These are phyloP conservation scores for Manihot esculenta DNA, from an alignment of 441 rosid genomes.

Conservation along the genomic window DNA sequence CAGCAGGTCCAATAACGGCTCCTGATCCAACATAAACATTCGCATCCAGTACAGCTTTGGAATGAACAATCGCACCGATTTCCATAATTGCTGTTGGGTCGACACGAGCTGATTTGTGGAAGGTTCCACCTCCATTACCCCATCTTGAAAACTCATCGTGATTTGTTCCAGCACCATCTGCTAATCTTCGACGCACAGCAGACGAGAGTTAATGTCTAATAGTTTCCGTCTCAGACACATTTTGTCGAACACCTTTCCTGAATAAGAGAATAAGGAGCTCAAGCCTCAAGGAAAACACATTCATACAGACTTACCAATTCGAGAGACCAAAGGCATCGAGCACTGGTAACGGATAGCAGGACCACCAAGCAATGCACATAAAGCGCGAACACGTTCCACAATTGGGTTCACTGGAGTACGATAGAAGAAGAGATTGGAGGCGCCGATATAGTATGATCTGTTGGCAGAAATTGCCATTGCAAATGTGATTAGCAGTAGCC, in stretches of 20 bases:
- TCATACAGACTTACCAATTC: neutral
- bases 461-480: conserved; percentile 9
- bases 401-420: neutral
- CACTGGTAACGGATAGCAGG: neutral
- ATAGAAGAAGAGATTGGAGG: neutral
- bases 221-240: neutral
- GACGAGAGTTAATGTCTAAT: neutral
- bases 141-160: conserved; percentile 39
- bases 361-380: neutral
- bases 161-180: conserved; percentile 17
- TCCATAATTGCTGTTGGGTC: conserved; percentile 49
- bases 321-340: neutral
- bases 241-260: conserved; percentile 23
- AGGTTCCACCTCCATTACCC: conserved; percentile 57
- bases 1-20: conserved; percentile 58
- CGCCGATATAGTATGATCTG: neutral
- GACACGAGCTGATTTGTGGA: conserved; percentile 53
- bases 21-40: conserved; percentile 60
- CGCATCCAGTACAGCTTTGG: conserved; percentile 45
- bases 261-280: neutral
- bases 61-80: conserved; percentile 54
- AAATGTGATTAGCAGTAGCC: neutral
- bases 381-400: neutral
- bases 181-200: conserved; percentile 24
- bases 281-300: too few relatives aligned